Conservation (phyloP, 768 basidiomycete genomes). For the Tricholoma flavovirens region DNA sequence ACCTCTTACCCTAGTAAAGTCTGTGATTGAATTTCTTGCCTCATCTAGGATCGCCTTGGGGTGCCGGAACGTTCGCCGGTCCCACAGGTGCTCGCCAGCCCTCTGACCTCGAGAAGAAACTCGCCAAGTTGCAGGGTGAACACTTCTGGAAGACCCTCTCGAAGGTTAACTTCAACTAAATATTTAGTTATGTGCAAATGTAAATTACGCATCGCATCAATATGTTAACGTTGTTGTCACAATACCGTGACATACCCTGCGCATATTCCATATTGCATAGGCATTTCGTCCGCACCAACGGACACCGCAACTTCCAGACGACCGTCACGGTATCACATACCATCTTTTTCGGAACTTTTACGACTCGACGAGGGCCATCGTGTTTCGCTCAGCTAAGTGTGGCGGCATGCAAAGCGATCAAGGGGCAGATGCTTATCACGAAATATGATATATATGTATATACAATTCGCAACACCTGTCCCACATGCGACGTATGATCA, state of each 20-base stretch:
- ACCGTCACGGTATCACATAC: too few species aligned
- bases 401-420: background rate
- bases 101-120: constrained; percentile 47
- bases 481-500: too few species aligned
- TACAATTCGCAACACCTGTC: too few species aligned
- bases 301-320: too few species aligned
- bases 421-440: background rate
- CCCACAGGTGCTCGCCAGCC: constrained; percentile 57
- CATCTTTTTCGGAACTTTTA: too few species aligned
- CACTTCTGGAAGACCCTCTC: constrained; percentile 46
- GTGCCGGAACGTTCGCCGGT: constrained; percentile 65
- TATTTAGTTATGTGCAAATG: background rate
- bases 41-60: constrained; percentile 66
- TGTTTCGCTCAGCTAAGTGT: too few species aligned
- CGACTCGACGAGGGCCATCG: too few species aligned
- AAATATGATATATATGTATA: too few species aligned
- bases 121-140: constrained; percentile 54
- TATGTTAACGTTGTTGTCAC: background rate
- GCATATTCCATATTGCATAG: too few species aligned
- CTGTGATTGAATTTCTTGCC: background rate
- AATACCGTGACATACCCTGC: too few species aligned
- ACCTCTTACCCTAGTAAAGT: background rate
- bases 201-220: background rate
- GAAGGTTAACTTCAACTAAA: constrained; percentile 30
- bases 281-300: too few species aligned